Percentiles rank a stretch among this genome's conserved stretches.
Conservation (phyloP, 768 basidiomycete genomes). For the button mushroom (Agaricus bisporus) region DNA sequence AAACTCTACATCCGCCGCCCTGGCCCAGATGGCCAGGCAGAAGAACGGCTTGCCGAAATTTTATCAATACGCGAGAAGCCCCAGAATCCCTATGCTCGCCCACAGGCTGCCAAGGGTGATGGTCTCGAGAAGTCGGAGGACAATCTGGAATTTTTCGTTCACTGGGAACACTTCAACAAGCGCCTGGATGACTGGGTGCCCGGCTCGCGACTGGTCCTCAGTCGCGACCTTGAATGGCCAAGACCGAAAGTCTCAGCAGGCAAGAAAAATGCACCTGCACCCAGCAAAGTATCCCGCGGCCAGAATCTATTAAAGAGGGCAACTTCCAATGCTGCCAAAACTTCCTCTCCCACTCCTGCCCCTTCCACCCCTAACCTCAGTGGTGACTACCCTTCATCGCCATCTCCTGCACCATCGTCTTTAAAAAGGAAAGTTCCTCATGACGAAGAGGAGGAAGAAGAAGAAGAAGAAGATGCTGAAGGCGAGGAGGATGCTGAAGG, state of each 20-base stretch:
- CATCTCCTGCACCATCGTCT: conserved; percentile 46
- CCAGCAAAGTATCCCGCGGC: conserved; percentile 46
- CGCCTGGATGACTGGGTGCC: conserved; percentile 97
- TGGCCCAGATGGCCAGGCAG: conserved; percentile 62
- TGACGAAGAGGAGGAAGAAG: conserved; percentile 66
- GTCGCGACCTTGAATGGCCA: conserved; percentile 91
- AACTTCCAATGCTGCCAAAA: conserved; percentile 57
- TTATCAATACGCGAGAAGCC: conserved; percentile 91
- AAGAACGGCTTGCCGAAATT: conserved; percentile 94
- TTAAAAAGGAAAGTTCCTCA: conserved; percentile 66
- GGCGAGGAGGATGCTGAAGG: conserved; percentile 58
- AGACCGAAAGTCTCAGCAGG: conserved; percentile 65
- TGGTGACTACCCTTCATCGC: conserved; percentile 38
- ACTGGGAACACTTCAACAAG: conserved; percentile 99
- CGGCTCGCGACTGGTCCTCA: conserved; percentile 78
- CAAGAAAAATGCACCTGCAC: conserved; percentile 44
- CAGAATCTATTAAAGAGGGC: conserved; percentile 59
- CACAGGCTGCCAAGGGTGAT: conserved; percentile 38
- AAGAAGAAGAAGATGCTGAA: conserved; percentile 46
- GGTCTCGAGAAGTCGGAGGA: conserved; percentile 53
- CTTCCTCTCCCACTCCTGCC: conserved; percentile 53
- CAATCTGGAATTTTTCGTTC: conserved; percentile 92
- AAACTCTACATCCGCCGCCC: conserved; percentile 90
- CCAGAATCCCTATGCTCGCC: conserved; percentile 50
- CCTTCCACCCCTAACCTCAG: conserved; percentile 46